phyloP scores from a whole-genome alignment of 176 grass and related monocot genomes.

The Ensete glaucum region DNA sequence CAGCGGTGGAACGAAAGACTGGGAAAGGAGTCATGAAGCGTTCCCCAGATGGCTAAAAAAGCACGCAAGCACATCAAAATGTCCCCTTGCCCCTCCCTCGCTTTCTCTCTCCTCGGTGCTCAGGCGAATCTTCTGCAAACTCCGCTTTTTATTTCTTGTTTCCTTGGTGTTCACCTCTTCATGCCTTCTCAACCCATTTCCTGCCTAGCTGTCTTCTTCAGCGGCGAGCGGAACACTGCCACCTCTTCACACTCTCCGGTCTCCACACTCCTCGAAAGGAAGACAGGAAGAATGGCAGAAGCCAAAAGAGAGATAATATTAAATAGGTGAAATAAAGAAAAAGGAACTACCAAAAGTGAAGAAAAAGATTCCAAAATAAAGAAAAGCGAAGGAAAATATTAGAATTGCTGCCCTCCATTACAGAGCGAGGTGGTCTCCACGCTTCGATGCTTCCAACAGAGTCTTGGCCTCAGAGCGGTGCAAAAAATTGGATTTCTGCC shows the following conservation, averaged over 20 bases:
- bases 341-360: neutral
- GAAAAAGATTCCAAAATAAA: neutral
- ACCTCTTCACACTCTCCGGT: neutral
- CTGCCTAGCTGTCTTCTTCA: neutral
- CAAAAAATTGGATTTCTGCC: neutral
- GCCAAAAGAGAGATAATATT: neutral
- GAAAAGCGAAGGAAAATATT: neutral
- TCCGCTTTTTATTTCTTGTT: neutral
- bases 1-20: neutral
- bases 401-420: neutral
- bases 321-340: neutral
- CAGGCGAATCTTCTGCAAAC: neutral
- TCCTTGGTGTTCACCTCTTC: neutral
- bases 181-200: neutral
- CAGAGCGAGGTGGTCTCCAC: neutral
- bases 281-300: neutral
- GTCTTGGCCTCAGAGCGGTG: neutral
- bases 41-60: neutral
- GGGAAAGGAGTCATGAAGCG: neutral
- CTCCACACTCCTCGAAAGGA: neutral
- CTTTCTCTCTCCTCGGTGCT: neutral
- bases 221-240: neutral
- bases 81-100: neutral
- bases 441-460: neutral
- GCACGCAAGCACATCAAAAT: neutral